Evolutionary conservation across 805 yeast species (phyloP).

Genomic region (Barnettozyma californica): DNA sequence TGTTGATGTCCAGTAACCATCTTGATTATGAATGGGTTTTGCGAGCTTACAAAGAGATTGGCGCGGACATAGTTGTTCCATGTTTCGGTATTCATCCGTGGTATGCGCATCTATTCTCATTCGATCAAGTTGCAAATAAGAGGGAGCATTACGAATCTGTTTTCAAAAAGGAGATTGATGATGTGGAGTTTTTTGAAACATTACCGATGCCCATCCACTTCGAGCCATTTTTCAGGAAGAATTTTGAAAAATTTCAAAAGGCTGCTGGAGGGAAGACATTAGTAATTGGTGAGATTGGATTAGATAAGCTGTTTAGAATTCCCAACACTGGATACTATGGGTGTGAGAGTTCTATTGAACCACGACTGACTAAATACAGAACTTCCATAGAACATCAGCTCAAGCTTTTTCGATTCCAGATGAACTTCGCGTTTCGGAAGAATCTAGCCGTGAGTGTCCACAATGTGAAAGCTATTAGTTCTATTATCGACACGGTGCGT

Average conservation of each 20-base stretch:
- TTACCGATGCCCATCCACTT: constrained; percentile 62
- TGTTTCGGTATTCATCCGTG: constrained; percentile 88
- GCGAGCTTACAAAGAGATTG: constrained; percentile 12
- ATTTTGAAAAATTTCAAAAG: constrained; percentile 10
- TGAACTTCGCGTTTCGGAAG: constrained; percentile 47
- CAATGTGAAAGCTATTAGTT: constrained; percentile 76
- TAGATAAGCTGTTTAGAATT: constrained; percentile 70
- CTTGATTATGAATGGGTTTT: constrained; percentile 30
- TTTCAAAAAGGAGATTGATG: constrained; percentile 32
- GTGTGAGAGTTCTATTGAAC: constrained; percentile 15
- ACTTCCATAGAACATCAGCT: constrained; percentile 67
- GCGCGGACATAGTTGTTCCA: constrained; percentile 29
- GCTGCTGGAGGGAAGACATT: constrained; percentile 9
- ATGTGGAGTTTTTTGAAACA: constrained; percentile 30
- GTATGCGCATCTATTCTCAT: constrained; percentile 65
- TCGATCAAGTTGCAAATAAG: constrained; percentile 28
- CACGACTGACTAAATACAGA: constrained; percentile 37
- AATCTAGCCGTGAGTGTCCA: constrained; percentile 66
- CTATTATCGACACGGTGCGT: constrained; percentile 41
- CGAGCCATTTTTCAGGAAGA: constrained; percentile 25
- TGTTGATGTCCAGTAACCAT: constrained; percentile 45
- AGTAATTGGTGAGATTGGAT: constrained; percentile 86
- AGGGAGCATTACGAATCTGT: constrained; percentile 51
- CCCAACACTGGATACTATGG: constrained; percentile 58
- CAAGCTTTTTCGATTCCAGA: constrained; percentile 42